phyloP scores from a whole-genome alignment of 257 asterid species.

The Jasminum sambac region DNA sequence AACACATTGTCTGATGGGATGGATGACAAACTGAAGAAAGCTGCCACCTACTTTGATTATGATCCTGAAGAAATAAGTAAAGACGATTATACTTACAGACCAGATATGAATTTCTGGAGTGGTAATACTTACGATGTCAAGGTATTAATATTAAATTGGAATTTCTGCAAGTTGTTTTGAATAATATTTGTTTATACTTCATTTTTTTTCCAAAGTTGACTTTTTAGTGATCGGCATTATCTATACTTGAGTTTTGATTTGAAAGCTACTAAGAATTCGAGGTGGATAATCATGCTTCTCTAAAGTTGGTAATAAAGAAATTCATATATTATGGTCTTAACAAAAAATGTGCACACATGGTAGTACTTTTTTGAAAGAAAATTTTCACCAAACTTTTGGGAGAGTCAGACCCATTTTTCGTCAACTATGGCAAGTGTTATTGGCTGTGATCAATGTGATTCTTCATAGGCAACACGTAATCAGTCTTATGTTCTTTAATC shows the following conservation, averaged over 20 bases:
- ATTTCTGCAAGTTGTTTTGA: conserved; percentile 1
- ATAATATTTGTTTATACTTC: not conserved
- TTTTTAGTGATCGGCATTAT: not conserved
- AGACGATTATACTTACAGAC: conserved; percentile 68
- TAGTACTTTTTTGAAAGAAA: not conserved
- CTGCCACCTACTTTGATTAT: conserved; percentile 64
- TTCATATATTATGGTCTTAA: not conserved
- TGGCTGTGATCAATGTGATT: conserved; percentile 11
- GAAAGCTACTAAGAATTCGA: not conserved
- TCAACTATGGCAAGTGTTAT: not conserved
- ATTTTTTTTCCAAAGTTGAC: not conserved
- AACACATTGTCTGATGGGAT: conserved; percentile 61
- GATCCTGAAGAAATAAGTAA: conserved; percentile 56
- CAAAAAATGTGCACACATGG: not conserved
- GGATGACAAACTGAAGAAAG: conserved; percentile 57
- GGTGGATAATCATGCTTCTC: not conserved
- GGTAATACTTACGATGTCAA: conserved; percentile 65
- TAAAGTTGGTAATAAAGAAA: not conserved
- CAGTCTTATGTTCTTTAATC: conserved; percentile 1
- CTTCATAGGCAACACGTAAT: conserved; percentile 5
- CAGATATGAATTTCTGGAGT: conserved; percentile 53
- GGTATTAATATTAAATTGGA: conserved; percentile 42
- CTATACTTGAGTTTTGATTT: not conserved
- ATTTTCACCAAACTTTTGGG: not conserved
- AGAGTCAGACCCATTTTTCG: not conserved